These are phyloP conservation scores for Colletotrichum australisinense DNA, from an alignment of 2,329 filamentous ascomycete genomes.

Conservation along the genomic window DNA sequence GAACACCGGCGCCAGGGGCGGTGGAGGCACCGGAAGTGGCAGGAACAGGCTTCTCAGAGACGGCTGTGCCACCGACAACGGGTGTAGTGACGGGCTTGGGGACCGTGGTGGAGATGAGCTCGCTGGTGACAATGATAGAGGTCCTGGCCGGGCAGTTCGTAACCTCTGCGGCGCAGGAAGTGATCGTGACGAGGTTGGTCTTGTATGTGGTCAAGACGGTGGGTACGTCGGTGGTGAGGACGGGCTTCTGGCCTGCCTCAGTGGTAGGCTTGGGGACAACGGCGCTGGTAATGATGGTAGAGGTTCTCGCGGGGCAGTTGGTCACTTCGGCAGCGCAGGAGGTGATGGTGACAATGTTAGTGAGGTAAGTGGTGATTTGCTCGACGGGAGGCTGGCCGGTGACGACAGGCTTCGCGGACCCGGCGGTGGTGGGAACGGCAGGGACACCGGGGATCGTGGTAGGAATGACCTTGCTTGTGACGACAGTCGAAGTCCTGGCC, in stretches of 20 bases:
- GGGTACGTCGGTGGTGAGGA: conserved; percentile 49
- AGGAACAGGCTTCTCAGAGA: conserved; percentile 27
- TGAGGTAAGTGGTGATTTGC: conserved; percentile 49
- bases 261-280: conserved; percentile 36
- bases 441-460: not conserved
- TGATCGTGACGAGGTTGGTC: conserved; percentile 56
- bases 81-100: conserved; percentile 8
- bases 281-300: conserved; percentile 28
- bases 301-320: conserved; percentile 26
- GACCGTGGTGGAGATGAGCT: conserved; percentile 45
- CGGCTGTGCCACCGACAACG: conserved; percentile 21
- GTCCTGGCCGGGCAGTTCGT: conserved; percentile 49
- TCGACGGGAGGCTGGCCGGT: conserved; percentile 10
- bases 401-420: conserved; percentile 35
- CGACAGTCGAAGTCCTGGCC: conserved; percentile 37
- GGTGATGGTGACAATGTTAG: conserved; percentile 64
- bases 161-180: conserved; percentile 61
- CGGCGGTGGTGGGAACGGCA: not conserved
- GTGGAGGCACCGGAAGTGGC: not conserved
- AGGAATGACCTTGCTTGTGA: conserved; percentile 37
- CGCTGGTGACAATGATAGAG: conserved; percentile 50
- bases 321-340: conserved; percentile 59
- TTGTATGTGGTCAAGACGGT: conserved; percentile 50
- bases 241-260: conserved; percentile 30
- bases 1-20: not conserved